Conservation (phyloP, 176 grass and related monocot genomes). For the Hordeum vulgare region MorexV3_pseudomolecules_assembly NC_058523.1:477203419-477203918, state of each 20-base stretch:
- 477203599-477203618: background rate
- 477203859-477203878: background rate
- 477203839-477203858: background rate
- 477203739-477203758: background rate
- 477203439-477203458: background rate
- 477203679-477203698: background rate
- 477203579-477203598: background rate
- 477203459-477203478: background rate
- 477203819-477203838: background rate
- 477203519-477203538: background rate
- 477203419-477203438: background rate
- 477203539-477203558: background rate
- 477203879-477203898: background rate
- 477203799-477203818: background rate
- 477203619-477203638: background rate
- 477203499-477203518: background rate
- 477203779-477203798: background rate
- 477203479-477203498: constrained; percentile 1
- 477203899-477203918: background rate
- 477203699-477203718: background rate
- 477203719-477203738: background rate
- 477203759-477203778: background rate
- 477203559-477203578: constrained; percentile 1
- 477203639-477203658: background rate
- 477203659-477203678: background rate